Base-by-base conservation (phyloP, 257 asterid species). In the Avicennia marina region DNA sequence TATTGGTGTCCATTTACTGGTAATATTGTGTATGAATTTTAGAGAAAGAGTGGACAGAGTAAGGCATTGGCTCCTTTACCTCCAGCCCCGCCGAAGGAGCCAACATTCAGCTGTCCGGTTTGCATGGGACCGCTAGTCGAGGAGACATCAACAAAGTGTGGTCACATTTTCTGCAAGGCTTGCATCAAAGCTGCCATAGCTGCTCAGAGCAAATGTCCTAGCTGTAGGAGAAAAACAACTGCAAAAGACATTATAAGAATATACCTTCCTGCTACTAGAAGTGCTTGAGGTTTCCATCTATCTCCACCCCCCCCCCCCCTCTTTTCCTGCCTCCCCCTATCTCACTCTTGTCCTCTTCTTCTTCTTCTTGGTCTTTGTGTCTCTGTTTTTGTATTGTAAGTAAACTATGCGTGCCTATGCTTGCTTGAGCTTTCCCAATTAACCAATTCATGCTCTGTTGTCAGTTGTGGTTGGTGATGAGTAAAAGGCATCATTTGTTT, bases 101-200 rank as follows among this genome's bases (percentile, higher is more conserved):
- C 75, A 17, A 73, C 75, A 47, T 84, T 93, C 62, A 93, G 65
- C 61, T 93, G 97, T 72, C 96, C 97, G 6, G 79, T 89, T 59
- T 93, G 97, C 85, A 83, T 86, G 89, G 87, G 96, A 20, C 75
- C 83, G 1, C 71, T 89, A 32, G 91, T 84, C 4, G 94, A 89
- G 70, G 99, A 78, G 82, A 70, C 57, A 63, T 80, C 89, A 2
- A 93, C 97, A 8, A 93, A 79, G 58, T 93, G 99, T 64, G 96
- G 99, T 26, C 99, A 93, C 70, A 89, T 93, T 63, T 93, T 93
- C 60, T 93, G 97, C 73, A 89, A 86, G 77, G 83, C 58, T 5
- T 93, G 99, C 79, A 89, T 93, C 76, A 84, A 86, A 66, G 53
- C 89, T 56, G 87, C 96, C 54, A 74, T 89, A 41, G 79, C 91